Evolutionary conservation across 495 filamentous ascomycete genomes (phyloP).

Genomic region (Thermochaetoides thermophila): DNA sequence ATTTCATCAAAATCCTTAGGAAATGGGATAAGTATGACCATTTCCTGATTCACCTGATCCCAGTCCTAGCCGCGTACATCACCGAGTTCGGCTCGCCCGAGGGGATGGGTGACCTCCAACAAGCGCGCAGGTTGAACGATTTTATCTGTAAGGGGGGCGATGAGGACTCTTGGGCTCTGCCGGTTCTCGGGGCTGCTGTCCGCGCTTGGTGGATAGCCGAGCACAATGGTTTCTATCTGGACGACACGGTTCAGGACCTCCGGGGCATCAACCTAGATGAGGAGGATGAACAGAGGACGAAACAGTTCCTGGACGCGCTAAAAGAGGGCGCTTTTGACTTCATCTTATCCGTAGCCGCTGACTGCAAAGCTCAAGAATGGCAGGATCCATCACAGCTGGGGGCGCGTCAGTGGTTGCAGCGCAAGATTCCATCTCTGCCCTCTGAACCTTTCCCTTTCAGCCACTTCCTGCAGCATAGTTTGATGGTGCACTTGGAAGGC

Average conservation of each 20-base stretch:
- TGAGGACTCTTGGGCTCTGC: slow-evolving; percentile 48
- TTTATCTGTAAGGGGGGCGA: slow-evolving; percentile 48
- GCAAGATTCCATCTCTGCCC: slow-evolving; percentile 52
- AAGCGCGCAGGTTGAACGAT: slow-evolving; percentile 55
- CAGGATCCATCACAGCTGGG: slow-evolving; percentile 62
- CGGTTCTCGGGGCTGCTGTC: slow-evolving; percentile 60
- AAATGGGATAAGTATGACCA: slow-evolving; percentile 59
- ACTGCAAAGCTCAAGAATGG: slow-evolving; percentile 57
- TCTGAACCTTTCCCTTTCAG: slow-evolving; percentile 48
- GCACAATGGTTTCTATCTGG: slow-evolving; percentile 78
- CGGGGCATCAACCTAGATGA: slow-evolving; percentile 37
- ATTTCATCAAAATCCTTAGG: slow-evolving; percentile 49
- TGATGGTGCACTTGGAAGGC: slow-evolving; percentile 69
- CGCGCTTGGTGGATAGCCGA: slow-evolving; percentile 76
- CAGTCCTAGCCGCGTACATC: slow-evolving; percentile 57
- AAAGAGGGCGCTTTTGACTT: slow-evolving; percentile 89
- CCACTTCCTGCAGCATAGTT: slow-evolving; percentile 43
- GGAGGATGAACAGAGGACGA: slow-evolving; percentile 54
- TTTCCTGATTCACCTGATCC: slow-evolving; percentile 61
- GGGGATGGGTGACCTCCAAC: slow-evolving; percentile 36
- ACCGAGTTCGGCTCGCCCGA: slow-evolving; percentile 61
- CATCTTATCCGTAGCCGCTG: slow-evolving; percentile 66
- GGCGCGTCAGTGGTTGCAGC: slow-evolving; percentile 60
- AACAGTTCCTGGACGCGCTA: slow-evolving; percentile 58
- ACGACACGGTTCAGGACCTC: slow-evolving; percentile 45